These are phyloP conservation scores for Suhomyces taliae DNA, from an alignment of 1,139 yeast species.

Conservation along the genomic window DNA sequence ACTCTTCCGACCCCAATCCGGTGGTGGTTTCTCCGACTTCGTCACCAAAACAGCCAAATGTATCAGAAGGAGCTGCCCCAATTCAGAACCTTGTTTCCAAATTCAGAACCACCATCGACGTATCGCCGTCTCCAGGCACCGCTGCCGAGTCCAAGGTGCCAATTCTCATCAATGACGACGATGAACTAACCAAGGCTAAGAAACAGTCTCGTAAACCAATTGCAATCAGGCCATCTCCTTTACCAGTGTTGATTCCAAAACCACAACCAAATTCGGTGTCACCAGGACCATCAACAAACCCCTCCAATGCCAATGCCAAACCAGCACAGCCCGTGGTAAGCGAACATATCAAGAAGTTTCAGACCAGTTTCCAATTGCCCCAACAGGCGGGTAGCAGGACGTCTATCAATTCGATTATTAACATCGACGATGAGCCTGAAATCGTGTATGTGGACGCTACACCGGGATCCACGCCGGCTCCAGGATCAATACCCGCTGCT, in stretches of 20 bases:
- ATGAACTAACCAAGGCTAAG: neutral
- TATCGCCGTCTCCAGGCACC: conserved; percentile 6
- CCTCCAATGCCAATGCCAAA: neutral
- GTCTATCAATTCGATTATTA: conserved; percentile 40
- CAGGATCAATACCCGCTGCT: conserved; percentile 1
- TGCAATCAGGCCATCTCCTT: conserved; percentile 12
- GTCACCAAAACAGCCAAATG: neutral
- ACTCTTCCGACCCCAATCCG: conserved; percentile 6
- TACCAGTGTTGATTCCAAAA: conserved; percentile 14
- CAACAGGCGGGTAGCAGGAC: conserved; percentile 23
- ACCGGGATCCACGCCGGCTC: conserved; percentile 2
- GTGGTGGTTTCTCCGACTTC: conserved; percentile 5
- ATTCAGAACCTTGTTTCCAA: conserved; percentile 14
- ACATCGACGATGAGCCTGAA: conserved; percentile 31
- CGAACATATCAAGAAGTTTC: conserved; percentile 33
- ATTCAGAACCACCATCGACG: conserved; percentile 16
- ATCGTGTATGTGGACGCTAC: conserved; percentile 2
- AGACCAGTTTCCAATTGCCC: conserved; percentile 27
- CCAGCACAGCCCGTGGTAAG: conserved; percentile 11
- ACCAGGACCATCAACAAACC: conserved; percentile 4
- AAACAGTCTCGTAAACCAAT: conserved; percentile 9
- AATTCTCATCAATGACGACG: conserved; percentile 8
- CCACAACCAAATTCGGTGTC: conserved; percentile 5
- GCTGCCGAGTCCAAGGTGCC: neutral
- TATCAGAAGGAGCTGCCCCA: conserved; percentile 3